phyloP scores from a whole-genome alignment of 768 basidiomycete genomes.

The Scleroderma citrinum region DNA sequence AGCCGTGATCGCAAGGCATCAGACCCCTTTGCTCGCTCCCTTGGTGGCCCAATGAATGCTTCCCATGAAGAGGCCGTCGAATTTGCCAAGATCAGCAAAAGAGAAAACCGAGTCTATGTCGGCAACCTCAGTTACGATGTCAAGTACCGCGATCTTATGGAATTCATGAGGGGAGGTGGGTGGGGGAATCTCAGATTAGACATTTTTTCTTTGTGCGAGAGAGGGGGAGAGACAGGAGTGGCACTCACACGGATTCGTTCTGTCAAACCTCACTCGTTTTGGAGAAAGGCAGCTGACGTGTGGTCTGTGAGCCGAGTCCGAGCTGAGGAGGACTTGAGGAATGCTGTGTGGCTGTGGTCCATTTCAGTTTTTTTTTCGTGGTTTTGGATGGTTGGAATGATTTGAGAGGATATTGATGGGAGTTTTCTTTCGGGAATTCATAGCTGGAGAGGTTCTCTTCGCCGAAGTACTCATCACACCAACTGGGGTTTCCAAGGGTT shows the following conservation, averaged over 20 bases:
- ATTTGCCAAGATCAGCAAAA: constrained; percentile 93
- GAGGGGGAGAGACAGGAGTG: constrained; percentile 24
- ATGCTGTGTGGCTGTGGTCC: constrained; percentile 30
- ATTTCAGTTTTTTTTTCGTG: constrained; percentile 34
- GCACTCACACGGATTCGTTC: constrained; percentile 29
- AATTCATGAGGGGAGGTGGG: constrained; percentile 99
- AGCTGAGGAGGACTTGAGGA: constrained; percentile 32
- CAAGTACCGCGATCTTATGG: constrained; percentile 98
- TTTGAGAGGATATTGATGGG: constrained; percentile 88
- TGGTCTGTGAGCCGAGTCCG: constrained; percentile 26
- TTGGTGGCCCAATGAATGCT: constrained; percentile 87
- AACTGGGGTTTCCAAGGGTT: constrained; percentile 95
- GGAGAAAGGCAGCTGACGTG: constrained; percentile 26
- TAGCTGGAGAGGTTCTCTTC: constrained; percentile 99
- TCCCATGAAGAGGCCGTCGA: constrained; percentile 91
- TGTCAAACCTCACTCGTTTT: constrained; percentile 30
- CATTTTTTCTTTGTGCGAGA: constrained; percentile 43
- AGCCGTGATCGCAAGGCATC: constrained; percentile 56
- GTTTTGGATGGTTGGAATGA: constrained; percentile 47
- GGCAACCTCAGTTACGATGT: constrained; percentile 99
- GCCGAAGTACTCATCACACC: constrained; percentile 98
- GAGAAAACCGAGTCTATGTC: constrained; percentile 97
- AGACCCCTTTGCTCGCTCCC: constrained; percentile 71
- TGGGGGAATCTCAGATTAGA: constrained; percentile 67
- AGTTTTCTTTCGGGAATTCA: constrained; percentile 83